Base-by-base conservation (phyloP, 306 rosid genomes). In the Canavalia gladiata region DNA sequence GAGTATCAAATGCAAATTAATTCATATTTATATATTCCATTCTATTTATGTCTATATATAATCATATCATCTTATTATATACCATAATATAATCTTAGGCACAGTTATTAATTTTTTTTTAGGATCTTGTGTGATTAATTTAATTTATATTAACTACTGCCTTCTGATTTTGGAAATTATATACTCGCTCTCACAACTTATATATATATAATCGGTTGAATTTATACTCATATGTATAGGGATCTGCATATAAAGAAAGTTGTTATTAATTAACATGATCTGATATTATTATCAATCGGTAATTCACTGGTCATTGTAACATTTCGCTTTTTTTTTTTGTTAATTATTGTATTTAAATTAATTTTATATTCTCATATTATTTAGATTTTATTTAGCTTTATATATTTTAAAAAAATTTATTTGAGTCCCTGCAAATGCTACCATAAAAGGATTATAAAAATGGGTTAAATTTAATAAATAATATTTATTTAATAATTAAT, bases 21-120 rank as follows among this genome's bases (percentile, higher is more conserved):
- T 18, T 18, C 2, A 37, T 0, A 62, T 72, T 81, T 72, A 0
- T 8, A 60, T 59, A 59, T 49, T 50, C 12, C 47, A 30, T 37
- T 59, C 56, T 31, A 57, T 7, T 76, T 41, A 1, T 49, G 52
- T 64, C 33, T 37, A 0, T 18, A 7, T 4, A 12, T 66, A 12
- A 56, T 74, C 1, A 51, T 51, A 51, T 52, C 9, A 30, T 63
- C 81, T 25, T 64, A 33, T 25, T 64, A 33, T 28, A 76, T 46
- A 18, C 11, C 1, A 47, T 47, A 33, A 33, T 49, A 62, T 60
- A 45, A 33, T 42, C 39, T 45, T 25, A 5, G 1, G 39, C 25
- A 8, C 13, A 7, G 1, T 57, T 29, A 57, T 28, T 29, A 31
- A 58, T 29, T 2, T 57, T 47, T 2, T 6, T 57, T 29, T 8